Conservation (phyloP, 2,329 filamentous ascomycete genomes). For the Coleophoma cylindrospora region DNA sequence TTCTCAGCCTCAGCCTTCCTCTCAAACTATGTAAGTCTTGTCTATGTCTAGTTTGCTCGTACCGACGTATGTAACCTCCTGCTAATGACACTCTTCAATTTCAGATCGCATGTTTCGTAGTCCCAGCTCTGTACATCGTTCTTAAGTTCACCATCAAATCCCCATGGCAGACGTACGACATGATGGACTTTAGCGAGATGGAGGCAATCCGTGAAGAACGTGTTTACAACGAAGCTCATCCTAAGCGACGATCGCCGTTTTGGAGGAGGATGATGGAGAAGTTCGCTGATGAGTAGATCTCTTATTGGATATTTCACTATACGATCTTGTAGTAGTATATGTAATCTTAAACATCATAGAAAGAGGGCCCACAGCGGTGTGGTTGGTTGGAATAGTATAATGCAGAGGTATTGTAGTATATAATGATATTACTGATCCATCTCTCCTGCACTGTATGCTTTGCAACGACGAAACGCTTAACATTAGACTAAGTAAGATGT, state of each 20-base stretch:
- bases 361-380: too few species aligned
- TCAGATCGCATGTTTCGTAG: not conserved
- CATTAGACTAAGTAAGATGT: not conserved
- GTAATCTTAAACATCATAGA: too few species aligned
- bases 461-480: not conserved
- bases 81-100: not conserved
- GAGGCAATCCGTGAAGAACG: not conserved
- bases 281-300: not conserved
- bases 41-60: not conserved
- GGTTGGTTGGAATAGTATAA: too few species aligned
- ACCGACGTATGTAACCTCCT: too few species aligned
- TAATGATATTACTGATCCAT: too few species aligned
- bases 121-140: not conserved
- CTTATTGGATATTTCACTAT: not conserved
- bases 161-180: not conserved
- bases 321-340: too few species aligned
- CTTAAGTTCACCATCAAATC: not conserved
- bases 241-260: not conserved
- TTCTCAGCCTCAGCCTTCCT: constrained; percentile 5
- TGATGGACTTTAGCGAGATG: not conserved
- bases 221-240: not conserved
- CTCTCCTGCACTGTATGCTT: too few species aligned
- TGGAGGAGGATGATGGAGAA: constrained; percentile 1
- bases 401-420: too few species aligned
- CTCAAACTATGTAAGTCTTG: not conserved